Evolutionary conservation across 1,284 basidiomycete genomes (phyloP).

Genomic region (Uromyces viciae-fabae): DNA sequence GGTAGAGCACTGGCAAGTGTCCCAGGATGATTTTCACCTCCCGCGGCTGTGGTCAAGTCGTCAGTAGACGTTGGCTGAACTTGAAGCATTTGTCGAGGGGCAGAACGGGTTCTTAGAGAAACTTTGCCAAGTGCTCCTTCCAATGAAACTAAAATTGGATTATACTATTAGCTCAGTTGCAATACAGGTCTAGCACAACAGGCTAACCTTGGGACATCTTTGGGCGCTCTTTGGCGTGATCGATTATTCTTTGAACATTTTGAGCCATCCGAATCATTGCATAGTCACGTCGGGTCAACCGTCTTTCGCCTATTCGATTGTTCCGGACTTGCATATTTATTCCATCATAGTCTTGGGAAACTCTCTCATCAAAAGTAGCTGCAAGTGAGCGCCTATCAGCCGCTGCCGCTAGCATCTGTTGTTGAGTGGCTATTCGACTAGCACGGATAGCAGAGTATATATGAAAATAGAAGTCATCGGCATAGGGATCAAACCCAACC

Average conservation of each 20-base stretch:
- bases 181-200: not conserved
- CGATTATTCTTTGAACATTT: conserved; percentile 94
- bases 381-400: conserved; percentile 15
- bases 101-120: conserved; percentile 83
- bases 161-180: conserved; percentile 39
- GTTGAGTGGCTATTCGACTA: conserved; percentile 66
- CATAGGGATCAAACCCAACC: conserved; percentile 75
- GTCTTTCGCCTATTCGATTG: conserved; percentile 70
- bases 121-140: conserved; percentile 93
- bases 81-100: conserved; percentile 90
- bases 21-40: conserved; percentile 45
- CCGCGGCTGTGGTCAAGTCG: conserved; percentile 42
- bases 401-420: conserved; percentile 34
- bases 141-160: conserved; percentile 65
- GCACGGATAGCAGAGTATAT: conserved; percentile 78
- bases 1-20: conserved; percentile 44
- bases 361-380: conserved; percentile 5
- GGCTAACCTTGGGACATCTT: conserved; percentile 49
- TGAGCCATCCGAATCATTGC: conserved; percentile 79
- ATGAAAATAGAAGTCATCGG: conserved; percentile 97
- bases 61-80: conserved; percentile 60
- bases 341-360: conserved; percentile 27
- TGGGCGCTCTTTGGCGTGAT: conserved; percentile 70
- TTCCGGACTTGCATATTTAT: conserved; percentile 7
- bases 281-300: conserved; percentile 50